Conservation (phyloP, 495 filamentous ascomycete species). For the Aspergillus taichungensis region DNA sequence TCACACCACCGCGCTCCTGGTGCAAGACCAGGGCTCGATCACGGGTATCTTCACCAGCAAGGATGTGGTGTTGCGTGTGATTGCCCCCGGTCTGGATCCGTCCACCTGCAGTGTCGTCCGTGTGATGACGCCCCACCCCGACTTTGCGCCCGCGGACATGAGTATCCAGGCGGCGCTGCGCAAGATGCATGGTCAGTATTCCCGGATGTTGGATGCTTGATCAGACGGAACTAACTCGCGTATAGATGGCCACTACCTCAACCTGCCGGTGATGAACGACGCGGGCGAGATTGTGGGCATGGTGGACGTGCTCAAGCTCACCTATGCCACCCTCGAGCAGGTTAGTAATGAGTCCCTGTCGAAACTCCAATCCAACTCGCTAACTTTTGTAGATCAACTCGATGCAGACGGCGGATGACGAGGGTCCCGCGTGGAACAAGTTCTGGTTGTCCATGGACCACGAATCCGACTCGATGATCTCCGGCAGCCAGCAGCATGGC, state of each 20-base stretch:
- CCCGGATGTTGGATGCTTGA: not conserved
- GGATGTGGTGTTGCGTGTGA: slow-evolving; percentile 95
- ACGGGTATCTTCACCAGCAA: slow-evolving; percentile 99
- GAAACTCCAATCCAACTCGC: not conserved
- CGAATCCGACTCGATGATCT: slow-evolving; percentile 94
- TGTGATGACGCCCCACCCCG: slow-evolving; percentile 98
- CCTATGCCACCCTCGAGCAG: slow-evolving; percentile 96
- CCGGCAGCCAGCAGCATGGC: slow-evolving; percentile 64
- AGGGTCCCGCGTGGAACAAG: slow-evolving; percentile 98
- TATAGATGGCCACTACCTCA: slow-evolving; percentile 93
- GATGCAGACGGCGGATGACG: slow-evolving; percentile 72
- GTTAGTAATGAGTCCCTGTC: slow-evolving; percentile 38
- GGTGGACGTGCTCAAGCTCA: slow-evolving; percentile 97
- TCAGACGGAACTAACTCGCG: slow-evolving; percentile 8
- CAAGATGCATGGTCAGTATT: slow-evolving; percentile 89
- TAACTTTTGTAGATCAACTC: slow-evolving; percentile 51
- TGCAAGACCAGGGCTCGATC: slow-evolving; percentile 94
- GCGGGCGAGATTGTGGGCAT: slow-evolving; percentile 95
- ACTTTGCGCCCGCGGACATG: slow-evolving; percentile 98
- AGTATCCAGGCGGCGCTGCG: slow-evolving; percentile 94
- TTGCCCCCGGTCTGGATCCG: slow-evolving; percentile 92
- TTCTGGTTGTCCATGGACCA: slow-evolving; percentile 97
- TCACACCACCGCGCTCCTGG: slow-evolving; percentile 91
- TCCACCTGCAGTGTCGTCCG: slow-evolving; percentile 92
- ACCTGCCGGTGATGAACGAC: slow-evolving; percentile 97